phyloP scores from a whole-genome alignment of 306 rosid species.

The Prunus fruticosa region DNA sequence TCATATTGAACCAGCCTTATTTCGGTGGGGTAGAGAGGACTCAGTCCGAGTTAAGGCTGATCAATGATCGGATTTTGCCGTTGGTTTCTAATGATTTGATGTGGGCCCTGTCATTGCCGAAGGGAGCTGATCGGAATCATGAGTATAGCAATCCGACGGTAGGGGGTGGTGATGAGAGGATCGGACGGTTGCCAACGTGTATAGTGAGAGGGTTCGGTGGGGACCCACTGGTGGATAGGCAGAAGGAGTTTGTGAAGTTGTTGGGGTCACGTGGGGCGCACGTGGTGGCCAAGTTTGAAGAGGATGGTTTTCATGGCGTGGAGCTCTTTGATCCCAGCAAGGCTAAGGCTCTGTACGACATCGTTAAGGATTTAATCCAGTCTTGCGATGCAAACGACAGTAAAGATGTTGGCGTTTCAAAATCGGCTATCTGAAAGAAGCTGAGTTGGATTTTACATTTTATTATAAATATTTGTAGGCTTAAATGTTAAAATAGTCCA shows the following conservation, averaged over 20 bases:
- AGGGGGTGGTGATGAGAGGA: slow-evolving; percentile 23
- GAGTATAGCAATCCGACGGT: slow-evolving; percentile 56
- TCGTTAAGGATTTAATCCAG: slow-evolving; percentile 24
- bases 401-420: background rate
- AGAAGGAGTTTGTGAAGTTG: slow-evolving; percentile 42
- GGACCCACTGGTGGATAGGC: slow-evolving; percentile 67
- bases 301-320: slow-evolving; percentile 57
- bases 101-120: slow-evolving; percentile 59
- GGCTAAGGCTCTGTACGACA: slow-evolving; percentile 23
- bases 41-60: slow-evolving; percentile 39
- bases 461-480: too few relatives aligned
- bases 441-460: background rate
- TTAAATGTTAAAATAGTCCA: too few relatives aligned
- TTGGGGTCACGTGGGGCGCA: slow-evolving; percentile 53
- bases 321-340: slow-evolving; percentile 49
- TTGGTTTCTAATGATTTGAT: slow-evolving; percentile 49
- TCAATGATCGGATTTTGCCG: slow-evolving; percentile 48
- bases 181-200: slow-evolving; percentile 52
- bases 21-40: slow-evolving; percentile 57
- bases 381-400: background rate
- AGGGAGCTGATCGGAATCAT: slow-evolving; percentile 60
- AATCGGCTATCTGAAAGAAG: slow-evolving; percentile 23
- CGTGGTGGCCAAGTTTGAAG: slow-evolving; percentile 34
- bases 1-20: slow-evolving; percentile 44
- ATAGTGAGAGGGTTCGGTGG: slow-evolving; percentile 50